Base-by-base conservation (phyloP, 2,329 filamentous ascomycete species). In the Alternaria longipes region DNA sequence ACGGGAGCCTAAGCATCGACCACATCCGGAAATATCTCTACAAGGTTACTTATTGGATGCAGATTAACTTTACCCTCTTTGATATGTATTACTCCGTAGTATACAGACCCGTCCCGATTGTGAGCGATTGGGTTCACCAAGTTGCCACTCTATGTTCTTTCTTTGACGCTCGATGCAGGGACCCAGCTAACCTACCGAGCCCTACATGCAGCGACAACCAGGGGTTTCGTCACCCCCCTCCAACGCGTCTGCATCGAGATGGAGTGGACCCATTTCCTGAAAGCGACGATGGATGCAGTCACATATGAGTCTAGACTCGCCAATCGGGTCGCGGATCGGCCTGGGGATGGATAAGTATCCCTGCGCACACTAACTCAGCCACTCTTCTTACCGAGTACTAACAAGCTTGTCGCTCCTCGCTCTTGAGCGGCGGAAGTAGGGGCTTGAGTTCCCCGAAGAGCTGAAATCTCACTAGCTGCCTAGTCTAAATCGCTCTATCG, bases 291-390 rank as follows among this genome's bases (percentile, higher is more conserved):
- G 64, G 62, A 69, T 63, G 60, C 64, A 64, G 56, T 68, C 71
- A 67, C 56, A 68, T 64, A 65, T 49, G 55, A 63, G 58, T 58
- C 60, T 58, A 44, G 56, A 51, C 65, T 77, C 72, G 72, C 75
- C 74, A 78, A 77, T 77, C 74, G 69, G 72, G 54, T 66, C 62
- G 66, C 69, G 65, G 63, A 75, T 74, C 67, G 66, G 49, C 66
- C 40, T 67, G 60, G 51, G 53, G 58, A 63, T 54, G 63, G 68
- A 51, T 64, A 68, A 60, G 44, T 20, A 59, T 52, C 68, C 68
- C 60, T 68, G 66, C 54, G 9, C 7, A 65, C 68, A 54, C 69
- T 69, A 73, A 62, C 52, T 55, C 67, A 71, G 71, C 73, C 73
- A 73, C 69, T 63, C 54, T 68, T 72, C 64, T 67, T 64, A 66